Evolutionary conservation across 2,329 filamentous ascomycete genomes (phyloP).

Genomic region (Hymenotorrendiella dingleyae): DNA sequence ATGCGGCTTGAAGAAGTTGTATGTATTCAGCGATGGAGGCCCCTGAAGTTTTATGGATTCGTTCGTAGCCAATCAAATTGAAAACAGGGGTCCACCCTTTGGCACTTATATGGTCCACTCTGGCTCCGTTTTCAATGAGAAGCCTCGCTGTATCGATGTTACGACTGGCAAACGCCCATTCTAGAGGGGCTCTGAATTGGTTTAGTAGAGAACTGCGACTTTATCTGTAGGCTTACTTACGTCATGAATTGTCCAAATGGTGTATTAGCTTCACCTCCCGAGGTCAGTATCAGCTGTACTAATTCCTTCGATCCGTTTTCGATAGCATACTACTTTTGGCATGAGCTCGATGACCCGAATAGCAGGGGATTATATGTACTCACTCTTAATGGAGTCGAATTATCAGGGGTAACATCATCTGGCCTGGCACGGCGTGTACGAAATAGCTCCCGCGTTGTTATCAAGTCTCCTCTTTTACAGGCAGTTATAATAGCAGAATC

Average conservation of each 20-base stretch:
- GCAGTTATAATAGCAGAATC: conserved; percentile 7
- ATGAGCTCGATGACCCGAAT: no score
- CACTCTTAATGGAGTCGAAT: conserved; percentile 7
- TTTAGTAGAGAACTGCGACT: neutral
- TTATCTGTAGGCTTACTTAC: neutral
- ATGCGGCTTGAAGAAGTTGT: conserved; percentile 3
- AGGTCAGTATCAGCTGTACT: neutral
- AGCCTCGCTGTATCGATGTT: neutral
- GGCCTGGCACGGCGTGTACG: conserved; percentile 5
- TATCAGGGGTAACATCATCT: conserved; percentile 7
- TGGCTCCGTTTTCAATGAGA: neutral
- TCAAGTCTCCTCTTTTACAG: conserved; percentile 5
- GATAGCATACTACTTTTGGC: conserved; percentile 7
- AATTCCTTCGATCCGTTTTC: conserved; percentile 3
- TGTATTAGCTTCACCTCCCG: neutral
- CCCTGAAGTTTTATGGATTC: neutral
- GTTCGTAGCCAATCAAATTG: conserved; percentile 1
- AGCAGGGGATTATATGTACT: neutral
- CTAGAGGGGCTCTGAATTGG: neutral
- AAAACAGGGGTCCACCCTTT: conserved; percentile 1
- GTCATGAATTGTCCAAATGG: neutral
- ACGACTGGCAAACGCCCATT: conserved; percentile 4
- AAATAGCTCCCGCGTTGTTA: conserved; percentile 3
- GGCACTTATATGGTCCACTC: conserved; percentile 1
- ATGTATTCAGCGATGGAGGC: neutral